These are phyloP conservation scores for Epichloe aotearoae DNA, from an alignment of 2,329 filamentous ascomycete species.

Conservation along the genomic window DNA sequence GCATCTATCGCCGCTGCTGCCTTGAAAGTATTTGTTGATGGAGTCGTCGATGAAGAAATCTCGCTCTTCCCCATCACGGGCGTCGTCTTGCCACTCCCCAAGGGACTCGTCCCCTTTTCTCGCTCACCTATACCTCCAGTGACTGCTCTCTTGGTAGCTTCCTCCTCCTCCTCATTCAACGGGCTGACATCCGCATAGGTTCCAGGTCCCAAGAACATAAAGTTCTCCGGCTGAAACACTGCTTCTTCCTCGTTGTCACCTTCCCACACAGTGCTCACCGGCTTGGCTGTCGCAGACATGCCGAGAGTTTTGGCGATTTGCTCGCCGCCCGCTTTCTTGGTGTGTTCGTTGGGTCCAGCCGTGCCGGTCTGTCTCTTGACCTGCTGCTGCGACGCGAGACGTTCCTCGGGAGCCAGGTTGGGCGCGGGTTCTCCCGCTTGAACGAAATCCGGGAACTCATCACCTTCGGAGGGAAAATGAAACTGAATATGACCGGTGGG, in stretches of 20 bases:
- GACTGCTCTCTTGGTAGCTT: conserved; percentile 8
- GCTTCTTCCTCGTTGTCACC: conserved; percentile 18
- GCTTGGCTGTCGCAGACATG: conserved; percentile 21
- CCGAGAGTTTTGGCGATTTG: conserved; percentile 7
- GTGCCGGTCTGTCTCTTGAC: conserved; percentile 22
- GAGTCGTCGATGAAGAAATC: not conserved
- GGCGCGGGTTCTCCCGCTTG: conserved; percentile 24
- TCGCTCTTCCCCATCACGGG: conserved; percentile 13
- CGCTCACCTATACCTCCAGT: conserved; percentile 11
- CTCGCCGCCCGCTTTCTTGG: conserved; percentile 1
- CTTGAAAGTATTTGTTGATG: not conserved
- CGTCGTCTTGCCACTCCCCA: conserved; percentile 17
- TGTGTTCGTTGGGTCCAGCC: not conserved
- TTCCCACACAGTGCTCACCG: conserved; percentile 21
- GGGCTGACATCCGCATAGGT: conserved; percentile 33
- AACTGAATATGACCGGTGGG: conserved; percentile 41
- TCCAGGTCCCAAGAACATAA: conserved; percentile 39
- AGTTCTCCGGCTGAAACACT: conserved; percentile 38
- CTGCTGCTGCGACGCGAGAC: conserved; percentile 38
- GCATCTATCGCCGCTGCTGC: not conserved
- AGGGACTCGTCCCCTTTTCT: conserved; percentile 15
- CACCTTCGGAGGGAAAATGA: conserved; percentile 42
- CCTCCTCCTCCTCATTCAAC: conserved; percentile 26
- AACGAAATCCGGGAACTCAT: conserved; percentile 43
- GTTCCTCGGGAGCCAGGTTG: conserved; percentile 37